These are phyloP conservation scores for Astragalus glycyphyllos DNA, from an alignment of 306 rosid species.

Conservation along the genomic window DNA sequence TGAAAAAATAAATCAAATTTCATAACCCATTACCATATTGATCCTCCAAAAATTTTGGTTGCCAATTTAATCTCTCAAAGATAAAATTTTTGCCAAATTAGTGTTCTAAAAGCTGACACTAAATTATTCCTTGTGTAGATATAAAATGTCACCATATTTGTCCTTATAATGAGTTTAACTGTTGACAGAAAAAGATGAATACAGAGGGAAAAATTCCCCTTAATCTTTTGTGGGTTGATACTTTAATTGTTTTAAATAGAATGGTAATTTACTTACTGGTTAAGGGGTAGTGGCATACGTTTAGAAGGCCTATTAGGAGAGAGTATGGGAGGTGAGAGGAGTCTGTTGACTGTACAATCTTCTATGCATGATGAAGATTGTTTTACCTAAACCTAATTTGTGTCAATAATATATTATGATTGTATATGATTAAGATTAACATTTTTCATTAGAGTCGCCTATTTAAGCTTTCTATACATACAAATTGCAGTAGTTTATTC, in stretches of 20 bases:
- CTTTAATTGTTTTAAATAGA: neutral
- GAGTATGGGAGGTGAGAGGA: neutral
- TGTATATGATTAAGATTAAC: neutral
- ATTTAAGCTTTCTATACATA: neutral
- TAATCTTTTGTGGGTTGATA: neutral
- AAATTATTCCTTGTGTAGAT: too few species aligned
- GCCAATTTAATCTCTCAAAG: too few species aligned
- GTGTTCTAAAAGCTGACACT: too few species aligned
- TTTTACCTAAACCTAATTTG: neutral
- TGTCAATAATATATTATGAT: slow-evolving; percentile 1
- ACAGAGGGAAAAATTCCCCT: too few species aligned
- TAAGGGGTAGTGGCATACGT: neutral
- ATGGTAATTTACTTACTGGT: neutral
- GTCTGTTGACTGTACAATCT: neutral
- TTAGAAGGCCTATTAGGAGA: neutral
- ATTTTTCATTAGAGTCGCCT: neutral
- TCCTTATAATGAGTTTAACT: neutral
- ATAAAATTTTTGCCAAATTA: too few species aligned
- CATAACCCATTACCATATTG: too few species aligned
- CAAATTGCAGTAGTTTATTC: slow-evolving; percentile 5
- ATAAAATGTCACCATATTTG: too few species aligned
- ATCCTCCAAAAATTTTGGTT: too few species aligned
- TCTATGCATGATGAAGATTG: slow-evolving; percentile 9
- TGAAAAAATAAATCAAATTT: too few species aligned
- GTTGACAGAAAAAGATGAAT: neutral